These are phyloP conservation scores for Mycena kentingensis DNA, from an alignment of 768 basidiomycete species.

Conservation along the genomic window DNA sequence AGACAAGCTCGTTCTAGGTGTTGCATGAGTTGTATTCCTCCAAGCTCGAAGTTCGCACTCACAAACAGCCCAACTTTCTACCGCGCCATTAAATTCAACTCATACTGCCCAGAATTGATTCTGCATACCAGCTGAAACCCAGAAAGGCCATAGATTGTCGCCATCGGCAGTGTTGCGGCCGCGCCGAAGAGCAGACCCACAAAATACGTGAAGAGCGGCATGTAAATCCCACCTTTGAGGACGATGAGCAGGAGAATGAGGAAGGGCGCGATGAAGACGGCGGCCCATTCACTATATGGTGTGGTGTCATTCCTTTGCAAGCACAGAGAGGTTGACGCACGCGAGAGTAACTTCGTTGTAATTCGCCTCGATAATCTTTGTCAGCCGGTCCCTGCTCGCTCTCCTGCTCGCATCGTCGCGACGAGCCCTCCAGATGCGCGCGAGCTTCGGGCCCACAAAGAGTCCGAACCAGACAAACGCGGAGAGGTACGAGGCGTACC, in stretches of 20 bases:
- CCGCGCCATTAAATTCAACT: not conserved
- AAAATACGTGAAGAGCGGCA: slow-evolving; percentile 6
- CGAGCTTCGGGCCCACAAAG: slow-evolving; percentile 1
- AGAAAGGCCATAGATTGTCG: not conserved
- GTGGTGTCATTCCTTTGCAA: not conserved
- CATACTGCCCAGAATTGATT: not conserved
- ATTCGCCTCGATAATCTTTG: slow-evolving; percentile 4
- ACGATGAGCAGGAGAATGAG: not conserved
- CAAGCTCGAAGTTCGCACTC: too few species aligned
- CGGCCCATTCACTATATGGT: not conserved
- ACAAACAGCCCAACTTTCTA: too few species aligned
- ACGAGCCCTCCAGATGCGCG: not conserved
- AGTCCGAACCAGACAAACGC: slow-evolving; percentile 10
- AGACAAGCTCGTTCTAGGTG: too few species aligned
- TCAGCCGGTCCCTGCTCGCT: not conserved
- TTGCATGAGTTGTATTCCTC: too few species aligned
- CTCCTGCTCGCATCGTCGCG: not conserved
- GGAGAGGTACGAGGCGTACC: slow-evolving; percentile 8
- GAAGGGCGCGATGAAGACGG: not conserved
- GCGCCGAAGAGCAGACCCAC: slow-evolving; percentile 9
- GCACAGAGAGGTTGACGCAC: not conserved
- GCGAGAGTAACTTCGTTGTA: slow-evolving; percentile 3
- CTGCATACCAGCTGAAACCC: not conserved
- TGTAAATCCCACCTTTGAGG: slow-evolving; percentile 4
- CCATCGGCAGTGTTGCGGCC: slow-evolving; percentile 3